These are phyloP conservation scores for Vigna unguiculata DNA, from an alignment of 306 rosid species.

Conservation along the genomic window DNA sequence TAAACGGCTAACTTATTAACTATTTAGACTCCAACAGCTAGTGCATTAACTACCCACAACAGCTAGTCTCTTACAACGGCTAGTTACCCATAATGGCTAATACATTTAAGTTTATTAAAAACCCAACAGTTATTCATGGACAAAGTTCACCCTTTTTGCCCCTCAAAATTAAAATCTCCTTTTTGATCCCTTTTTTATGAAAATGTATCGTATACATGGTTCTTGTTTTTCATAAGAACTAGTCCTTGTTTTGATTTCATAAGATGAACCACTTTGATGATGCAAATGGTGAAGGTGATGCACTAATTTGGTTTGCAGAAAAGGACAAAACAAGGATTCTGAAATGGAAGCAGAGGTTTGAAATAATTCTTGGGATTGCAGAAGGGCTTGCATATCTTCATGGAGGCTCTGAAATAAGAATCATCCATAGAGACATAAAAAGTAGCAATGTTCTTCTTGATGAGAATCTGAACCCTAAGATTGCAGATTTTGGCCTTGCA, in stretches of 20 bases:
- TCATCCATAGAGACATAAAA: conserved; percentile 30
- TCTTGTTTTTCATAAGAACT: not conserved
- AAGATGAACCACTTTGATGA: too few species aligned
- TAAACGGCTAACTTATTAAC: too few species aligned
- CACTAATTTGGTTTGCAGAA: conserved; percentile 7
- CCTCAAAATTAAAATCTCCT: not conserved
- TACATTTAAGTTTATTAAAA: too few species aligned
- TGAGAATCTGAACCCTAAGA: conserved; percentile 15
- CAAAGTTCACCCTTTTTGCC: too few species aligned
- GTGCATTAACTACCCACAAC: too few species aligned
- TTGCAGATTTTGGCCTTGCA: conserved; percentile 28
- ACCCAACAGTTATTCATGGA: too few species aligned
- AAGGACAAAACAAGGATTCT: conserved; percentile 20
- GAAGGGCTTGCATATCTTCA: conserved; percentile 36
- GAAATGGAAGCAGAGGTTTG: conserved; percentile 18
- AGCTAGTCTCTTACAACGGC: too few species aligned
- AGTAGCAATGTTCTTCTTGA: conserved; percentile 33
- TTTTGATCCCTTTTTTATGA: not conserved
- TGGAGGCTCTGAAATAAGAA: conserved; percentile 29
- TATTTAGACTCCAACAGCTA: too few species aligned
- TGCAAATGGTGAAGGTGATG: not conserved
- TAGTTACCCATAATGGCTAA: too few species aligned
- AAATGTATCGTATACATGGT: not conserved
- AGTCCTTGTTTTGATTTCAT: too few species aligned
- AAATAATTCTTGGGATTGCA: conserved; percentile 17